These are phyloP conservation scores for Blastobotrys indianensis DNA, from an alignment of 1,139 yeast genomes.

Conservation along the genomic window DNA sequence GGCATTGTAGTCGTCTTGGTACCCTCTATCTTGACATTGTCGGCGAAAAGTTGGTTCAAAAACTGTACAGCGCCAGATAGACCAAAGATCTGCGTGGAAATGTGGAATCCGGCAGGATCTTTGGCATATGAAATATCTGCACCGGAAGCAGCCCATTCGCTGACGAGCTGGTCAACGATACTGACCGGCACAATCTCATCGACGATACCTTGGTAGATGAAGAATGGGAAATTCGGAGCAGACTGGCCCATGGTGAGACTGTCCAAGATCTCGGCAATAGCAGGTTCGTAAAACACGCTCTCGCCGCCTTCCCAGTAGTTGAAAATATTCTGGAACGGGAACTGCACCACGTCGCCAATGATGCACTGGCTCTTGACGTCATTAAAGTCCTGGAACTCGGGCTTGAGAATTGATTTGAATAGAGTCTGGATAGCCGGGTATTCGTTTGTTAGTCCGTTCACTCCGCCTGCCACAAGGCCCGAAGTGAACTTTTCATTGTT, in stretches of 20 bases:
- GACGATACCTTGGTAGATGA: constrained; percentile 27
- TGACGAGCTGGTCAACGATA: too few species aligned
- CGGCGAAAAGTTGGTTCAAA: too few species aligned
- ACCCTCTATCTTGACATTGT: too few species aligned
- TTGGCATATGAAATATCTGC: too few species aligned
- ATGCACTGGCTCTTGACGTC: constrained; percentile 16
- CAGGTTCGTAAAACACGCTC: constrained; percentile 12
- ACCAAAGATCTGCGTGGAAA: too few species aligned
- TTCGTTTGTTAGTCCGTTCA: constrained; percentile 26
- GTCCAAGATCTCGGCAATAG: constrained; percentile 13
- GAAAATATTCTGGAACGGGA: constrained; percentile 17
- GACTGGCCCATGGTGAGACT: constrained; percentile 12
- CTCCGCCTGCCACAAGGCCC: constrained; percentile 26
- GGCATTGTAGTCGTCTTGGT: too few species aligned
- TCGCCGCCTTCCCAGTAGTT: constrained; percentile 18
- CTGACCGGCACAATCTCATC: constrained; percentile 24
- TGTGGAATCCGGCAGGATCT: too few species aligned
- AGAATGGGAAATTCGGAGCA: constrained; percentile 23
- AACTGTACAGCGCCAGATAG: too few species aligned
- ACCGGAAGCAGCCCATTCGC: too few species aligned
- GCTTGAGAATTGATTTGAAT: constrained; percentile 10
- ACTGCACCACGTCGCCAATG: constrained; percentile 15
- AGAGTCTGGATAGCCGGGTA: constrained; percentile 20
- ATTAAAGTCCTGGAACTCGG: constrained; percentile 14
- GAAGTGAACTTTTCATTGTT: constrained; percentile 18